Evolutionary conservation across 257 asterid genomes (phyloP).

Genomic region (Handroanthus guayacan): DNA sequence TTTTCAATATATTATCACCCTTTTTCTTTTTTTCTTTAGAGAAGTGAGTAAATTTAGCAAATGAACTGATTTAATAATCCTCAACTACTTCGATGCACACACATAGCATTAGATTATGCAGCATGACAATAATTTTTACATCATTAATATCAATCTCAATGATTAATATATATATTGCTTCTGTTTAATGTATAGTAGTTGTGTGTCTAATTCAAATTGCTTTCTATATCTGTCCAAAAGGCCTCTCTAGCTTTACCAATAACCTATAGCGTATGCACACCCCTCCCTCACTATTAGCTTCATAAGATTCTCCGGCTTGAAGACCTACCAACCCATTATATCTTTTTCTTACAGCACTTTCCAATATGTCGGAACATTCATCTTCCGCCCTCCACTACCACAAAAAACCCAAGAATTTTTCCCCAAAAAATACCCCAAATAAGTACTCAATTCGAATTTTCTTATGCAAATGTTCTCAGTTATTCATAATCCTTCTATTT

Average conservation of each 20-base stretch:
- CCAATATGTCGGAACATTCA: conserved; percentile 37
- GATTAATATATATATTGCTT: too few relatives aligned
- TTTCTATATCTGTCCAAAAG: too few relatives aligned
- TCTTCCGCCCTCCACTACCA: conserved; percentile 26
- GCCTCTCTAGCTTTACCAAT: neutral
- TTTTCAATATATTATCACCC: too few relatives aligned
- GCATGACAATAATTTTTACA: too few relatives aligned
- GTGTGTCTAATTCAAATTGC: too few relatives aligned
- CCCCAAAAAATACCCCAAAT: neutral
- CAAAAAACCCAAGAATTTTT: conserved; percentile 32
- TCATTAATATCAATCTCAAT: too few relatives aligned
- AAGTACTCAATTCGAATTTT: neutral
- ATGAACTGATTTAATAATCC: too few relatives aligned
- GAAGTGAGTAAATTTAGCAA: too few relatives aligned
- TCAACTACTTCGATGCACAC: too few relatives aligned
- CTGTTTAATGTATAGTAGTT: too few relatives aligned
- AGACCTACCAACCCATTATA: neutral
- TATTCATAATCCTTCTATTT: conserved; percentile 39
- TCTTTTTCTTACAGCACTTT: conserved; percentile 8
- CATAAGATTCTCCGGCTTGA: neutral
- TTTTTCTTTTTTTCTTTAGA: too few relatives aligned
- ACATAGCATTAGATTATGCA: too few relatives aligned
- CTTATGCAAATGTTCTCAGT: conserved; percentile 35
- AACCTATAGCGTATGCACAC: neutral
- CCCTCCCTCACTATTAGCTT: neutral